Evolutionary conservation across 306 rosid species (phyloP).

Genomic region (Castanopsis chinensis): DNA sequence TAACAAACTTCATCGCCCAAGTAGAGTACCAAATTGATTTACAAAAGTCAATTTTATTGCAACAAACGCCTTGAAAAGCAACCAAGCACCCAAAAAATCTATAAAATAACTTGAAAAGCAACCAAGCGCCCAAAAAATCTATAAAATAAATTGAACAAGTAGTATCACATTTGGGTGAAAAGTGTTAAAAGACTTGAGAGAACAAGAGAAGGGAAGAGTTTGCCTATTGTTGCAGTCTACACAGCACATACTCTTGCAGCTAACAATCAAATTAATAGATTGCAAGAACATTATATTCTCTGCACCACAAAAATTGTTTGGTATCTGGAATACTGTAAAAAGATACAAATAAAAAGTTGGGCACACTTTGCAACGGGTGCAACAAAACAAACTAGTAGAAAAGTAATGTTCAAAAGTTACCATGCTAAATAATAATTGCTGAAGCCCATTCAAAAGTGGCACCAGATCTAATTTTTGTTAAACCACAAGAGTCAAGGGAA

Average conservation of each 20-base stretch:
- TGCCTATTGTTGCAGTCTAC: too few relatives aligned
- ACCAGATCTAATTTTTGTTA: background rate
- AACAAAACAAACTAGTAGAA: background rate
- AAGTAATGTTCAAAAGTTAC: background rate
- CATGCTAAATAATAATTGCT: background rate
- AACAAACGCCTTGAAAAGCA: too few relatives aligned
- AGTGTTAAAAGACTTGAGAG: too few relatives aligned
- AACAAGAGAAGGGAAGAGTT: too few relatives aligned
- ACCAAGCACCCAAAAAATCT: too few relatives aligned
- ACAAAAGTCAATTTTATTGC: too few relatives aligned
- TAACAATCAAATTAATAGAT: background rate
- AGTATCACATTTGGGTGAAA: too few relatives aligned
- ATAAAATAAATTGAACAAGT: too few relatives aligned
- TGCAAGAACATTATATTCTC: background rate
- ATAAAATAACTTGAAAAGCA: too few relatives aligned
- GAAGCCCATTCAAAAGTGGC: background rate
- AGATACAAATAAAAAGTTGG: background rate
- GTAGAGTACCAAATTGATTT: too few relatives aligned
- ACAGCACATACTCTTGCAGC: background rate
- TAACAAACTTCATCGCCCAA: too few relatives aligned
- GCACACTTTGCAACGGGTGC: background rate
- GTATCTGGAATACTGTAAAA: background rate
- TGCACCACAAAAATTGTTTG: background rate
- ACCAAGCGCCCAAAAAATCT: too few relatives aligned
- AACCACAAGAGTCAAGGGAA: background rate